A percentile compares a stretch with the other conserved stretches of the same genome.
These are phyloP conservation scores for Brassica incana DNA, from an alignment of 345 rosid species.

Conservation along the genomic window DNA sequence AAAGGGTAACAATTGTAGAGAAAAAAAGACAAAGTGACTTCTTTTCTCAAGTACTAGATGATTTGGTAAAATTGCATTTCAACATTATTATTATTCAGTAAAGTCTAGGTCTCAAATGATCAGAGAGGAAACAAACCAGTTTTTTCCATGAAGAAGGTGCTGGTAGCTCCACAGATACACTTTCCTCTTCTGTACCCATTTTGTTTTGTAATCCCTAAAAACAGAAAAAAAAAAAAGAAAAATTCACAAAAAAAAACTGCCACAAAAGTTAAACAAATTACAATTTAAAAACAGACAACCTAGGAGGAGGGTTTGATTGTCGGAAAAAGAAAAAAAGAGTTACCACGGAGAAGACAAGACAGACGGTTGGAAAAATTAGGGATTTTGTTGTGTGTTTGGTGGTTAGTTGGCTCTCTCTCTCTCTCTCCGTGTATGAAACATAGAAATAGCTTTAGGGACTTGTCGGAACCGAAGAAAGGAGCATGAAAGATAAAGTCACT, in stretches of 20 bases:
- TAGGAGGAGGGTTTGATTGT: conserved; percentile 4
- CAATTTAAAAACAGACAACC: conserved; percentile 13
- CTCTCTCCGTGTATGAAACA: neutral
- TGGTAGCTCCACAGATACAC: conserved; percentile 65
- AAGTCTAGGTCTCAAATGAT: neutral
- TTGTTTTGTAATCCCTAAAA: conserved; percentile 36
- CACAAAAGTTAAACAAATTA: neutral
- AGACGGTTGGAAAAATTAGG: conserved; percentile 16
- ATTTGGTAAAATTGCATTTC: neutral
- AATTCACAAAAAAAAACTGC: conserved; percentile 10
- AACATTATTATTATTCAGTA: neutral
- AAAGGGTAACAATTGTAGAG: neutral
- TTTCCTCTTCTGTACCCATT: conserved; percentile 56
- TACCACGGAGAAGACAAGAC: conserved; percentile 44
- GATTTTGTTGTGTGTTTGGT: conserved; percentile 23
- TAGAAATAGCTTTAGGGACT: neutral
- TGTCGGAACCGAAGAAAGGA: neutral
- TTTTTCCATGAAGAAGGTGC: conserved; percentile 85
- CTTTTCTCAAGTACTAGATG: neutral
- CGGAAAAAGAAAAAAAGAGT: neutral
- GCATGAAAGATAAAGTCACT: conserved; percentile 28
- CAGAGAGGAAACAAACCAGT: conserved; percentile 47
- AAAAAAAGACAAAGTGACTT: neutral
- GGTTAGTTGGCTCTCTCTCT: conserved; percentile 8
- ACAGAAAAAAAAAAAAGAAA: neutral